Evolutionary conservation across 345 rosid species (phyloP), one percentile per base, ranked within the genome.

Genomic region (Nephelium lappaceum): DNA sequence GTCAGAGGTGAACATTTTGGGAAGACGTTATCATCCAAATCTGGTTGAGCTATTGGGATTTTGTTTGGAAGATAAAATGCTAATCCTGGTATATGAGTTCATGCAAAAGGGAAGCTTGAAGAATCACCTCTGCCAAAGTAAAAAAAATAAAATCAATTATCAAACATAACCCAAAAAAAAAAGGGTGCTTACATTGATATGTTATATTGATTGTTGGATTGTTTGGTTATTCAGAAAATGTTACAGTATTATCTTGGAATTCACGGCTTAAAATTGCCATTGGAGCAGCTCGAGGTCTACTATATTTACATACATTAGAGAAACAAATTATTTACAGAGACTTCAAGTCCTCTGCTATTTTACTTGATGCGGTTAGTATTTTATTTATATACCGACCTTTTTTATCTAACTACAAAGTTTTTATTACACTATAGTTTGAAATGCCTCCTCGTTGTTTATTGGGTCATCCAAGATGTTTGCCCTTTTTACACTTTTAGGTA

Each of bases 1-100:
- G 98, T 89, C 93, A 8, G 93, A 95, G 84, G 89, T 95, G 61
- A 89, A 89, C 82, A 92, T 95, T 84, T 89, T 93, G 16, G 98
- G 92, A 72, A 41, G 43, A 84, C 86, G 91, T 67, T 91, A 91
- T 24, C 98, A 95, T 75, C 95, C 95, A 6, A 93, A 93, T 70
- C 79, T 93, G 73, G 97, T 95, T 25, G 91, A 80, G 85, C 62
- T 93, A 73, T 61, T 95, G 75, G 98, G 98, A 51, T 93, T 80
- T 69, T 95, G 98, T 76, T 86, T 84, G 90, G 98, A 95, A 61
- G 97, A 93, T 65, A 82, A 74, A 45, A 95, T 92, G 83, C 88
- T 92, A 53, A 89, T 95, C 2, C 93, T 95, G 60, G 97, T 93
- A 63, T 95, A 92, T 19, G 98, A 93, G 83, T 95, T 90, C 80